Evolutionary conservation across 192 early-diverging fungal genomes (phyloP).

Genomic region (Chytriomyces confervae): DNA sequence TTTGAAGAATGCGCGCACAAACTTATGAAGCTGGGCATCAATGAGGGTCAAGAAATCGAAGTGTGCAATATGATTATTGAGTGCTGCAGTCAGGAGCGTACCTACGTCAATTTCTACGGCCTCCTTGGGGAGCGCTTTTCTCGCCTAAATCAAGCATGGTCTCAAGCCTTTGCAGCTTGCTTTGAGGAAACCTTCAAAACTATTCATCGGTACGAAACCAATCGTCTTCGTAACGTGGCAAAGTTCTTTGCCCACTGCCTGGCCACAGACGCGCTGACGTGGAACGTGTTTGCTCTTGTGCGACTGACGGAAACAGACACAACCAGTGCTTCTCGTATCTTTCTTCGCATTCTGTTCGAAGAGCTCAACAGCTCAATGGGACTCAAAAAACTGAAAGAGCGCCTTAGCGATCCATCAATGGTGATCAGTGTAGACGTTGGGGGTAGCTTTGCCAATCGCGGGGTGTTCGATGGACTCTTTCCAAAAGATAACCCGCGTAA

Average conservation of each 20-base stretch:
- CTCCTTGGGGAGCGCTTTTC: slow-evolving; percentile 92
- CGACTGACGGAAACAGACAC: slow-evolving; percentile 94
- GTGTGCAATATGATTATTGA: slow-evolving; percentile 97
- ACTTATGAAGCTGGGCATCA: slow-evolving; percentile 84
- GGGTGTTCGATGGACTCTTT: slow-evolving; percentile 86
- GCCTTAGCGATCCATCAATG: slow-evolving; percentile 70
- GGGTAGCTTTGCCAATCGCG: slow-evolving; percentile 50
- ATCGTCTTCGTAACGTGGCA: slow-evolving; percentile 89
- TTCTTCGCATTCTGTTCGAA: slow-evolving; percentile 93
- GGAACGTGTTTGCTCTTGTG: slow-evolving; percentile 81
- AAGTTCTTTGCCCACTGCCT: slow-evolving; percentile 91
- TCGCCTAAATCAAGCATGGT: slow-evolving; percentile 81
- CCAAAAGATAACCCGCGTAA: slow-evolving; percentile 86
- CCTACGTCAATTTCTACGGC: slow-evolving; percentile 93
- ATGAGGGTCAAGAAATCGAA: slow-evolving; percentile 87
- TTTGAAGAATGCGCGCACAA: slow-evolving; percentile 98
- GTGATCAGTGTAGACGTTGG: slow-evolving; percentile 52
- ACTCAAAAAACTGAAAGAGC: slow-evolving; percentile 73
- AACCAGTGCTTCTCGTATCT: slow-evolving; percentile 94
- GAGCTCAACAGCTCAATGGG: slow-evolving; percentile 86
- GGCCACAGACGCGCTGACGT: slow-evolving; percentile 80
- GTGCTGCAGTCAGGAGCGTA: slow-evolving; percentile 94
- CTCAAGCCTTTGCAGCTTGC: slow-evolving; percentile 73
- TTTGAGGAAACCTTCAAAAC: slow-evolving; percentile 88
- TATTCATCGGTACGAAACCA: slow-evolving; percentile 92